Evolutionary conservation across 192 early-diverging fungal genomes (phyloP), one percentile per base, ranked within the genome.

Genomic region (Gamsiella multidivaricata): DNA sequence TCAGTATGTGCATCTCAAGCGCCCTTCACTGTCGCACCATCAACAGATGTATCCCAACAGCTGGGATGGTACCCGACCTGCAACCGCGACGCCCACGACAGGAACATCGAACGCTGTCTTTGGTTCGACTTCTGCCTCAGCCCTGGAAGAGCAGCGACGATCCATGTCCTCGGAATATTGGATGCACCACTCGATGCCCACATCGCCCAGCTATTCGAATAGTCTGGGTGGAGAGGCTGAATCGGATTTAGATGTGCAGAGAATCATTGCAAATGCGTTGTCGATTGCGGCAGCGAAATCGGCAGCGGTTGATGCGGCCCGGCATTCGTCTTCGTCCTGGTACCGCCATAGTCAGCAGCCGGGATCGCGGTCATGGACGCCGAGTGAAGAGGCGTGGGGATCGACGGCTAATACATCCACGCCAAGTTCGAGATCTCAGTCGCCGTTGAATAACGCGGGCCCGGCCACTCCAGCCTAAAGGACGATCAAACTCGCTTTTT

Each of bases 221-320:
- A 55, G 34, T 23, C 36, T 46, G 39, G 55, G 45, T 43, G 10
- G 31, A 10, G 18, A 54, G 14, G 25, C 41, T 3, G 64, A 52
- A 0, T 25, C 5, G 6, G 29, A 25, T 37, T 26, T 54, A 22
- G 71, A 76, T 22, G 26, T 76, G 18, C 64, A 67, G 9, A 41
- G 50, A 15, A 76, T 76, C 26, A 76, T 76, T 33, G 51, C 61
- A 0, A 59, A 76, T 14, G 72, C 72, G 20, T 46, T 60, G 11
- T 58, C 58, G 14, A 76, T 76, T 37, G 72, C 65, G 0, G 54
- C 54, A 0, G 72, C 57, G 0, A 76, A 62, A 29, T 50, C 51
- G 2, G 65, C 72, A 43, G 72, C 72, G 5, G 23, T 68, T 11
- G 52, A 67, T 29, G 53, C 52, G 8, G 72, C 72, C 0, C 56